Conservation (phyloP, 306 rosid species). For the Inga laurina region DNA sequence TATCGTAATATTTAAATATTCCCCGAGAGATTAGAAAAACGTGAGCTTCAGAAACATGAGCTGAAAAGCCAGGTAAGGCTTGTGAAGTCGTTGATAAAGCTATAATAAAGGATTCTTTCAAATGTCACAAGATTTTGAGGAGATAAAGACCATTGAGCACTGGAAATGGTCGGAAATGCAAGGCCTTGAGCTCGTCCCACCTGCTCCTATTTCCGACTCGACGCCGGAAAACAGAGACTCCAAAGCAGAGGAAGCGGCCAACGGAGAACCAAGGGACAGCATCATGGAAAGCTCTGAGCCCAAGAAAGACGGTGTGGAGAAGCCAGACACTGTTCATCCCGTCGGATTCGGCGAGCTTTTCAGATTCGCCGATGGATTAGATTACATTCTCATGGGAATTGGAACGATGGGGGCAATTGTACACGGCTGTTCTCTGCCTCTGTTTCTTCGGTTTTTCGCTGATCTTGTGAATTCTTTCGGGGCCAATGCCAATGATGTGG, state of each 20-base stretch:
- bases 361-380: slow-evolving; percentile 93
- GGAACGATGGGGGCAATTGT: slow-evolving; percentile 90
- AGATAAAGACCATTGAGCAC: slow-evolving; percentile 84
- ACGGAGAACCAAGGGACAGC: slow-evolving; percentile 26
- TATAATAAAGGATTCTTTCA: slow-evolving; percentile 40
- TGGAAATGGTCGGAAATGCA: slow-evolving; percentile 99
- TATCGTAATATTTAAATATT: slow-evolving; percentile 30
- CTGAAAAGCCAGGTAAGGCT: slow-evolving; percentile 45
- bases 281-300: slow-evolving; percentile 50
- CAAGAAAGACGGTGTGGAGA: slow-evolving; percentile 51
- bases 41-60: slow-evolving; percentile 38
- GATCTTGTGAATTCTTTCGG: slow-evolving; percentile 98
- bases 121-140: slow-evolving; percentile 93
- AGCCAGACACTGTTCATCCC: slow-evolving; percentile 55
- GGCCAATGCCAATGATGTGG: slow-evolving; percentile 74
- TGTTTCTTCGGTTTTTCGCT: slow-evolving; percentile 94
- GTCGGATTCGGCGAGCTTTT: slow-evolving; percentile 73
- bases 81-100: slow-evolving; percentile 55
- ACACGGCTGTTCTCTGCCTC: slow-evolving; percentile 91
- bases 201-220: slow-evolving; percentile 41
- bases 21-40: slow-evolving; percentile 20
- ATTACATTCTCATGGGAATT: slow-evolving; percentile 75
- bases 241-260: slow-evolving; percentile 10
- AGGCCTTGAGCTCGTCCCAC: slow-evolving; percentile 80
- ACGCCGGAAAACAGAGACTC: slow-evolving; percentile 11